These are phyloP conservation scores for Cladosporium oxysporum DNA, from an alignment of 2,329 filamentous ascomycete genomes.

Conservation along the genomic window DNA sequence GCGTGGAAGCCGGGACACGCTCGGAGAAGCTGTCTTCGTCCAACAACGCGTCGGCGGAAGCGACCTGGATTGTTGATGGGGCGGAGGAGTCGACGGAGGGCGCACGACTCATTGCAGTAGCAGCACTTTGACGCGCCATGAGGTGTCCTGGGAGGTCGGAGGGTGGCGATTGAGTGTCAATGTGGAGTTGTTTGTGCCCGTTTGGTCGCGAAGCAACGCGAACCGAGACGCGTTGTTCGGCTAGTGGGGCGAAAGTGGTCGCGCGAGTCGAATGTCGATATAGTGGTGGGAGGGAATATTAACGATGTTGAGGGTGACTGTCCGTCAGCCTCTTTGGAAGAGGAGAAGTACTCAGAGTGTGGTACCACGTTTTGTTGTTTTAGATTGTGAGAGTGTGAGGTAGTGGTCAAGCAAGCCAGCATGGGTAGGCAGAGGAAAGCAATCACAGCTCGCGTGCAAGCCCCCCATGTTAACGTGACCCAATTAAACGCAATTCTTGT, in stretches of 20 bases:
- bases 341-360: background rate
- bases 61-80: slow-evolving; percentile 45
- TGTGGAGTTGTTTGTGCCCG: slow-evolving; percentile 9
- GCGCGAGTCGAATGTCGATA: background rate
- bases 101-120: slow-evolving; percentile 36
- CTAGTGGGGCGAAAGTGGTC: slow-evolving; percentile 13
- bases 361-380: no score
- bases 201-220: slow-evolving; percentile 12
- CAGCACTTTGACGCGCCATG: slow-evolving; percentile 13
- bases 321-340: background rate
- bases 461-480: background rate
- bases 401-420: background rate
- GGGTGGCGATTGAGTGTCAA: background rate
- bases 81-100: slow-evolving; percentile 45
- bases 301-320: background rate
- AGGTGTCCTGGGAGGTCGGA: background rate
- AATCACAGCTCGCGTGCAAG: slow-evolving; percentile 7
- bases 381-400: background rate
- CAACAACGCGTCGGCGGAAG: slow-evolving; percentile 27
- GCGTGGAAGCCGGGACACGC: slow-evolving; percentile 61
- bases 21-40: slow-evolving; percentile 47
- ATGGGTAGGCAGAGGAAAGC: background rate
- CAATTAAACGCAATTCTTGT: slow-evolving; percentile 11
- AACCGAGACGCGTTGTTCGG: background rate
- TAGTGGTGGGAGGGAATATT: background rate